Base-by-base conservation (phyloP, 1,139 yeast species). In the Yamadazyma epiphylla region DNA sequence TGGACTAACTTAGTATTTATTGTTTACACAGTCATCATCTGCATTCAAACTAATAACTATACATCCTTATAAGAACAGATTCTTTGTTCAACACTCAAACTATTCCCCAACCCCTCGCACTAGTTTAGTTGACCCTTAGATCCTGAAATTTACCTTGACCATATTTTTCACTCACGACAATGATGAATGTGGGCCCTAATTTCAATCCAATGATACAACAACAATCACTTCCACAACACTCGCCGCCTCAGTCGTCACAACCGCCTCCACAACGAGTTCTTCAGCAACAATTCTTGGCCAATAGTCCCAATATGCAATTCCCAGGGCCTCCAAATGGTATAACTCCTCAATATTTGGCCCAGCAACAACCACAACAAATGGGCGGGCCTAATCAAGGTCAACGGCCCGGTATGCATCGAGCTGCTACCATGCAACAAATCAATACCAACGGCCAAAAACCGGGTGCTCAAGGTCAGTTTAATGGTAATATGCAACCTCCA, bases 361-460 rank as follows among this genome's bases (percentile, higher is more conserved):
- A 41, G 25, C 32, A 31, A 30, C 37, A 31, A 15, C 29, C 23
- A 9, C 38, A 31, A 17, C 42, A 32, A 7, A 33, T 31, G 11
- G 30, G 29, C 21, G 43, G 36, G 29, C 33, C 32, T 12, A 41
- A 26, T 13, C 45, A 35, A 35, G 29, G 35, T 4, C 40, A 24
- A 30, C 45, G 28, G 30, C 32, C 23, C 5, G 23, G 23, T 3
- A 41, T 51, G 35, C 58, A 42, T 33, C 31, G 60, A 14, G 42
- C 49, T 13, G 37, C 45, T 13, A 41, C 48, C 19, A 33, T 48
- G 6, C 53, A 49, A 27, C 53, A 41, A 27, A 29, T 42, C 12
- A 36, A 37, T 31, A 23, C 35, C 7, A 30, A 16, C 20, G 36
- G 27, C 9, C 10, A 9, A 9, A 5, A 8, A 21, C 5, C 10